Base-by-base conservation (phyloP, 345 rosid genomes). In the Salix viminalis region DNA sequence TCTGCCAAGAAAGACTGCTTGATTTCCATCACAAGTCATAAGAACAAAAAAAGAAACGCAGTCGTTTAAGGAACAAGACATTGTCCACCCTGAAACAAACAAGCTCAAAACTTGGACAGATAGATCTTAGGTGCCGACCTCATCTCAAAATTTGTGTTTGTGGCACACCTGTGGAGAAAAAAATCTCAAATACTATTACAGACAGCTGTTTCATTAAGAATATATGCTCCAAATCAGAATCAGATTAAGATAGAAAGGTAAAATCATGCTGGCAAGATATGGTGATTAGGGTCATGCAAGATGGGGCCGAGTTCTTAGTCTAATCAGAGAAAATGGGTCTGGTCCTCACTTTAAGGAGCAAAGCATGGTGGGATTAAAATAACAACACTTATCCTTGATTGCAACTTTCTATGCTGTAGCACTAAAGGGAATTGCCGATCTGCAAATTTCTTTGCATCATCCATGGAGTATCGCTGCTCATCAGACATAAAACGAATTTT, bases 301-400 rank as follows among this genome's bases (percentile, higher is more conserved):
- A 44, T 60, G 75, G 75, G 67, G 30, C 67, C 75, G 39, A 19
- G 9, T 13, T 39, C 34, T 52, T 34, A 23, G 18, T 5, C 16
- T 23, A 73, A 73, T 73, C 13, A 26, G 15, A 62, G 28, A 39
- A 18, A 60, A 24, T 23, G 58, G 68, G 28, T 73, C 37, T 73
- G 66, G 76, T 73, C 66, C 28, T 73, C 69, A 4, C 69, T 73
- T 73, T 73, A 73, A 41, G 68, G 28, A 73, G 76, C 76, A 73
- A 18, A 39, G 32, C 48, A 13, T 73, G 69, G 69, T 73, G 76
- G 69, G 58, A 21, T 62, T 73, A 41, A 37, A n/a, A 62, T 73
- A 42, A 19, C 46, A 73, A 16, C 39, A 4, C 65, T 61, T 60
- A 7, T 10, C 46, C 46, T 56, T 73, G 23, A 18, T 70, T 50